These are phyloP conservation scores for Modicella reniformis DNA, from an alignment of 371 early-diverging fungal species.

Conservation along the genomic window DNA sequence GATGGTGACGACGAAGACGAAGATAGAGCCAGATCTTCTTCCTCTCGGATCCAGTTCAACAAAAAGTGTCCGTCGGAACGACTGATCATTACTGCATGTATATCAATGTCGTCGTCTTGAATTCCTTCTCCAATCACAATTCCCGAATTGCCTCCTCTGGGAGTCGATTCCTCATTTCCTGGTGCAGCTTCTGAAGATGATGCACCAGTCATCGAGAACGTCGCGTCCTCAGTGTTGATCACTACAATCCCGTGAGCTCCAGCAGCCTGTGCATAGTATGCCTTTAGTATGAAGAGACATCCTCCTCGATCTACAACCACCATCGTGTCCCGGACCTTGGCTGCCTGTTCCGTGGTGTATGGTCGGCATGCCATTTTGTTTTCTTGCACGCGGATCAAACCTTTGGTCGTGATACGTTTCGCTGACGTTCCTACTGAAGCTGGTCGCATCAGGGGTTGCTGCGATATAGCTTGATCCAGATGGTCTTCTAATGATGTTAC, in stretches of 20 bases:
- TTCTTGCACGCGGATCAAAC: slow-evolving; percentile 42
- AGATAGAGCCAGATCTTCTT: too few species aligned
- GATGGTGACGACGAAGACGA: neutral
- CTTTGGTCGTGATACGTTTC: slow-evolving; percentile 8
- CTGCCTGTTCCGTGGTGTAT: slow-evolving; percentile 34
- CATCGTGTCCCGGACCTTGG: slow-evolving; percentile 47
- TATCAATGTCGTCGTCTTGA: slow-evolving; percentile 42
- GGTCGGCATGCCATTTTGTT: slow-evolving; percentile 56
- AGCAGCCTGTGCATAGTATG: slow-evolving; percentile 58
- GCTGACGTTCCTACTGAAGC: neutral
- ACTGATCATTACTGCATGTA: slow-evolving; percentile 40
- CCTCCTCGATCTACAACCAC: slow-evolving; percentile 60
- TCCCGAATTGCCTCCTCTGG: neutral
- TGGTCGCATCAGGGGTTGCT: neutral
- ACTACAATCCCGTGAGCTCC: slow-evolving; percentile 58
- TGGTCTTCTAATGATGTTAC: slow-evolving; percentile 5
- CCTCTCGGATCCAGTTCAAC: slow-evolving; percentile 37
- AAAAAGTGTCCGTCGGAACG: slow-evolving; percentile 20
- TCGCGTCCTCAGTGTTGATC: slow-evolving; percentile 41
- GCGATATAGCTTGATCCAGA: neutral
- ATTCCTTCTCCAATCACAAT: slow-evolving; percentile 30
- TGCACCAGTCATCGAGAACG: slow-evolving; percentile 39
- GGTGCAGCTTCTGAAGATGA: neutral
- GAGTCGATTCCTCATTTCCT: too few species aligned
- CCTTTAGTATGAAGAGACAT: slow-evolving; percentile 62